Evolutionary conservation across 2,329 filamentous ascomycete genomes (phyloP).

Genomic region (Epichloe gansuensis): DNA sequence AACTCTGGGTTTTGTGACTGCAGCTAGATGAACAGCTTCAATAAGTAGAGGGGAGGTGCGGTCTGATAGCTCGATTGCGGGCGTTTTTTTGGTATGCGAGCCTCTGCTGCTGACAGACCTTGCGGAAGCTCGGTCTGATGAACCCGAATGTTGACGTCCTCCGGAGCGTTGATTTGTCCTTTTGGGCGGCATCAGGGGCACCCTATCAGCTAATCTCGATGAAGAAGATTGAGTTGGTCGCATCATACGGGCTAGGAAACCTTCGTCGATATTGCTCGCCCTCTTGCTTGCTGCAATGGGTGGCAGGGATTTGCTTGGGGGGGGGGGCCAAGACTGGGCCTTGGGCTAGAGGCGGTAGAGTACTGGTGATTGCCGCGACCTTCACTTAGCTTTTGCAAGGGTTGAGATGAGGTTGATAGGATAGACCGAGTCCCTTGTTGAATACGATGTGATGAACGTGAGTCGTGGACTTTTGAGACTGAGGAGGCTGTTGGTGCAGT

Average conservation of each 20-base stretch:
- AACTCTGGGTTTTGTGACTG: background rate
- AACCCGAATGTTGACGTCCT: background rate
- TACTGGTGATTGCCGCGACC: conserved; percentile 31
- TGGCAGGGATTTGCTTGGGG: conserved; percentile 39
- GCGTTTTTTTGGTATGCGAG: background rate
- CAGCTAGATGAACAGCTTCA: background rate
- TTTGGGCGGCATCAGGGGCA: conserved; percentile 34
- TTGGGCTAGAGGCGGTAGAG: conserved; percentile 30
- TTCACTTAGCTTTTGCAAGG: conserved; percentile 16
- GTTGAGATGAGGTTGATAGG: conserved; percentile 23
- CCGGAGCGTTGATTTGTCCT: conserved; percentile 17
- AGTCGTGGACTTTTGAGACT: conserved; percentile 39
- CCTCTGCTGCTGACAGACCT: conserved; percentile 1
- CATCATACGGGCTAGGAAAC: conserved; percentile 74
- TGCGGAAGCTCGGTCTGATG: background rate
- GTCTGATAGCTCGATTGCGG: background rate
- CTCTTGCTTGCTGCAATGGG: conserved; percentile 15
- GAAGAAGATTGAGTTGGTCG: conserved; percentile 58
- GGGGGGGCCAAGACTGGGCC: conserved; percentile 41
- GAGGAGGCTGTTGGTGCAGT: conserved; percentile 59
- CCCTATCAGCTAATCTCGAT: conserved; percentile 54
- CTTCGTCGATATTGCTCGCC: conserved; percentile 48
- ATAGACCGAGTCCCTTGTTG: conserved; percentile 23
- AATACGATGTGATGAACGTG: conserved; percentile 13
- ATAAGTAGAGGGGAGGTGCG: background rate